These are phyloP conservation scores for Globisporangium solare DNA, from an alignment of 352 stramenopile genomes.

Conservation along the genomic window DNA sequence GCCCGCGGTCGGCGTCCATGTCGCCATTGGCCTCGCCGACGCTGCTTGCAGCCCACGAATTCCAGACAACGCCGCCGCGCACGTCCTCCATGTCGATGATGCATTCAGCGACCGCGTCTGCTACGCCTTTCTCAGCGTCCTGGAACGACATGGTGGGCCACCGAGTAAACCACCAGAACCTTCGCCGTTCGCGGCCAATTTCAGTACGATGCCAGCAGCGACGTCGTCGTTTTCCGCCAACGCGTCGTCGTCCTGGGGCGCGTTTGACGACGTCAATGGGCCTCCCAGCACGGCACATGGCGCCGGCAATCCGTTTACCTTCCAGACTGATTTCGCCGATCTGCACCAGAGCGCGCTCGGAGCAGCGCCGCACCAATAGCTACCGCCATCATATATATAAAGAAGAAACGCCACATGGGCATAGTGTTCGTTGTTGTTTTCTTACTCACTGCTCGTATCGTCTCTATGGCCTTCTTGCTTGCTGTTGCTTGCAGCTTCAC, in stretches of 20 bases:
- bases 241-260: conserved; percentile 4
- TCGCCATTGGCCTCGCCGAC: not conserved
- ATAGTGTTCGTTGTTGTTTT: not conserved
- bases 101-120: not conserved
- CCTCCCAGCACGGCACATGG: not conserved
- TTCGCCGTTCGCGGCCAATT: conserved; percentile 2
- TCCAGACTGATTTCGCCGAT: conserved; percentile 19
- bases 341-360: conserved; percentile 22
- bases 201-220: conserved; percentile 7
- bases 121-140: conserved; percentile 3
- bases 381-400: not conserved
- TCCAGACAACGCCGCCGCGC: not conserved
- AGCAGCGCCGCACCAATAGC: not conserved
- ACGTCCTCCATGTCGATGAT: not conserved
- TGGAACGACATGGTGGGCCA: conserved; percentile 11
- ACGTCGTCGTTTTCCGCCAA: not conserved
- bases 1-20: not conserved
- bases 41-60: no score
- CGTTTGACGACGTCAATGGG: conserved; percentile 10
- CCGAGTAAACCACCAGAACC: not conserved
- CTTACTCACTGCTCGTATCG: not conserved
- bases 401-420: not conserved
- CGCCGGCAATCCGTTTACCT: conserved; percentile 8
- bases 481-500: not conserved
- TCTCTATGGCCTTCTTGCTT: not conserved